phyloP scores from a whole-genome alignment of 2,329 filamentous ascomycete species.

The Colletotrichum falcatum region DNA sequence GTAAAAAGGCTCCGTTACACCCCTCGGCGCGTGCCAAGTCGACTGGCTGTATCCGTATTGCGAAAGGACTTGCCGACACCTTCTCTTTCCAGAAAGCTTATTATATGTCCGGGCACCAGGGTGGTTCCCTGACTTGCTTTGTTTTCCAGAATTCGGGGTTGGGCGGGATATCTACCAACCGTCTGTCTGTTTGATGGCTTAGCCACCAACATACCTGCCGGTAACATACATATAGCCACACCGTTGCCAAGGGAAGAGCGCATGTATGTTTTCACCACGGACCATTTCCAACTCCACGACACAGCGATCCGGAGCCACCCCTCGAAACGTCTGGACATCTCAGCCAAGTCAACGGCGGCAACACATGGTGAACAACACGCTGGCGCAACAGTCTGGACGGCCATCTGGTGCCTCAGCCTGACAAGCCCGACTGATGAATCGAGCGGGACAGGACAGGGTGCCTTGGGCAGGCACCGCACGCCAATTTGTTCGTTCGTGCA shows the following conservation, averaged over 20 bases:
- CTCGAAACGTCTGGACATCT: background rate
- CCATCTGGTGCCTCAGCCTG: constrained; percentile 23
- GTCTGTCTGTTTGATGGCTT: background rate
- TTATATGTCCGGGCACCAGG: background rate
- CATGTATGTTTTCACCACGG: background rate
- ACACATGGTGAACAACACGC: background rate
- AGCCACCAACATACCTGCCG: too few relatives aligned
- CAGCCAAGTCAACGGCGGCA: background rate
- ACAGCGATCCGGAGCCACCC: background rate
- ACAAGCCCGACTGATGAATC: background rate
- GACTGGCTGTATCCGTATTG: background rate
- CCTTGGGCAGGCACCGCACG: background rate
- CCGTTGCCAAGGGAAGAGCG: background rate
- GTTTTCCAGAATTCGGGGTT: background rate
- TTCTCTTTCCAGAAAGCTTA: constrained; percentile 19
- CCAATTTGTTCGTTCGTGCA: background rate
- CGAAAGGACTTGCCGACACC: background rate
- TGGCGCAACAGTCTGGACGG: constrained; percentile 11
- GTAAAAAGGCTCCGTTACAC: background rate
- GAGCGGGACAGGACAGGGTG: constrained; percentile 15
- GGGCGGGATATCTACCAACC: background rate
- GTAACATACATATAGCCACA: too few relatives aligned
- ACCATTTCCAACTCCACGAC: background rate
- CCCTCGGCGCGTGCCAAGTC: background rate
- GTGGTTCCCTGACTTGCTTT: background rate